Percentiles rank a stretch among this genome's conserved stretches.
Conservation (phyloP, 768 basidiomycete species). For the Leucosporidium scottii region DNA sequence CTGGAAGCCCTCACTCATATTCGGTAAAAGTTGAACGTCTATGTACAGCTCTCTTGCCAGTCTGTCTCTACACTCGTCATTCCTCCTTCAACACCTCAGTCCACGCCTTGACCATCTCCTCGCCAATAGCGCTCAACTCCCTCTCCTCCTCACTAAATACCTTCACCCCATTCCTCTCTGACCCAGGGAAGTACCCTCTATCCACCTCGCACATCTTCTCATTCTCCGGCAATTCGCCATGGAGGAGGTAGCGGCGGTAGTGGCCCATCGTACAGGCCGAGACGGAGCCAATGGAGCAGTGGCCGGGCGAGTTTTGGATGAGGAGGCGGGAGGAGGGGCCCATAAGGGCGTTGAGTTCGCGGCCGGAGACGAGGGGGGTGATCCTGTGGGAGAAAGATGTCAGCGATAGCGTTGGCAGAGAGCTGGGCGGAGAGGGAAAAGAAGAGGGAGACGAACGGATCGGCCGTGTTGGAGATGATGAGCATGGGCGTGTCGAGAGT, state of each 20-base stretch:
- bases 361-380: constrained; percentile 1
- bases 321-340: constrained; percentile 1
- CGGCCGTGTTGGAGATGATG: constrained; percentile 6
- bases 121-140: background rate
- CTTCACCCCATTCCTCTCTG: background rate
- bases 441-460: background rate
- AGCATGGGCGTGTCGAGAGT: background rate
- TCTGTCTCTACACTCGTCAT: background rate
- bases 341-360: constrained; percentile 2
- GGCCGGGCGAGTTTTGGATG: constrained; percentile 7
- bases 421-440: background rate
- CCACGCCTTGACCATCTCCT: background rate
- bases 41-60: too few relatives aligned
- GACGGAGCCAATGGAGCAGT: background rate
- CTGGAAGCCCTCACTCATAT: too few relatives aligned
- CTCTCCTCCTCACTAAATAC: background rate
- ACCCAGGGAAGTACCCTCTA: background rate
- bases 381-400: background rate
- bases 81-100: background rate
- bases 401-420: background rate
- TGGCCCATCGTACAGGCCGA: background rate
- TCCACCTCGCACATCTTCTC: background rate
- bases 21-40: too few relatives aligned
- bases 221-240: background rate
- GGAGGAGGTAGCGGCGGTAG: constrained; percentile 35